Conservation (phyloP, 345 rosid genomes). For the Camelina sativa region DNA sequence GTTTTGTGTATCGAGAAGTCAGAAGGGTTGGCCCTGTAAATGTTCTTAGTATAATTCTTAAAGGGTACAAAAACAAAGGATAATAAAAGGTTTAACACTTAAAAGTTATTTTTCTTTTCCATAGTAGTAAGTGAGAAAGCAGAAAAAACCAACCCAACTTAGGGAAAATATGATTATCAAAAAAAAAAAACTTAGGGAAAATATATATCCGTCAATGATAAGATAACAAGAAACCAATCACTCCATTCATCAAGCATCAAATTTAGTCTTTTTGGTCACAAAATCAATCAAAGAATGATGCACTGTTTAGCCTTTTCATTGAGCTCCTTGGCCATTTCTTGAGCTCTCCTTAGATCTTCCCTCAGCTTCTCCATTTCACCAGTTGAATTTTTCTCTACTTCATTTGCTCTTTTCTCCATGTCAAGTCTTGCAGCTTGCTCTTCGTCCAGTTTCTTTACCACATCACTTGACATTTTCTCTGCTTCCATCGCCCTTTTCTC, state of each 20-base stretch:
- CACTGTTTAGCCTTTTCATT: slow-evolving; percentile 17
- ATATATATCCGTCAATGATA: not conserved
- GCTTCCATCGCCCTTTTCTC: slow-evolving; percentile 54
- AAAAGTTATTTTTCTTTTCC: too few relatives aligned
- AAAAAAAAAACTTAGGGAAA: too few relatives aligned
- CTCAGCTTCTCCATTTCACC: slow-evolving; percentile 4
- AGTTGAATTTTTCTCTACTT: slow-evolving; percentile 43
- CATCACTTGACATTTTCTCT: slow-evolving; percentile 59
- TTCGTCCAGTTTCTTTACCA: slow-evolving; percentile 51
- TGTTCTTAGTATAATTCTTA: too few relatives aligned
- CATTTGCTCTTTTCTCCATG: slow-evolving; percentile 33
- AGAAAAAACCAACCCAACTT: too few relatives aligned
- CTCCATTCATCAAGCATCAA: not conserved
- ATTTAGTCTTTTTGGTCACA: not conserved
- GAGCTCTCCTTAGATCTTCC: slow-evolving; percentile 59
- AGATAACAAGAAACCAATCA: not conserved
- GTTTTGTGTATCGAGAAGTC: too few relatives aligned
- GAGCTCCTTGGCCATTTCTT: slow-evolving; percentile 29
- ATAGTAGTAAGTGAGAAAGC: too few relatives aligned
- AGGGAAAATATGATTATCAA: too few relatives aligned
- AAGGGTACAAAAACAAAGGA: too few relatives aligned
- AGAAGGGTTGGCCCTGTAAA: too few relatives aligned
- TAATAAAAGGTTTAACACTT: too few relatives aligned
- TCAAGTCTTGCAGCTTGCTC: not conserved
- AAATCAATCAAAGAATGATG: slow-evolving; percentile 51